Evolutionary conservation across 495 filamentous ascomycete genomes (phyloP), one percentile per base, ranked within the genome.

Genomic region (Aspergillus funiculosus): DNA sequence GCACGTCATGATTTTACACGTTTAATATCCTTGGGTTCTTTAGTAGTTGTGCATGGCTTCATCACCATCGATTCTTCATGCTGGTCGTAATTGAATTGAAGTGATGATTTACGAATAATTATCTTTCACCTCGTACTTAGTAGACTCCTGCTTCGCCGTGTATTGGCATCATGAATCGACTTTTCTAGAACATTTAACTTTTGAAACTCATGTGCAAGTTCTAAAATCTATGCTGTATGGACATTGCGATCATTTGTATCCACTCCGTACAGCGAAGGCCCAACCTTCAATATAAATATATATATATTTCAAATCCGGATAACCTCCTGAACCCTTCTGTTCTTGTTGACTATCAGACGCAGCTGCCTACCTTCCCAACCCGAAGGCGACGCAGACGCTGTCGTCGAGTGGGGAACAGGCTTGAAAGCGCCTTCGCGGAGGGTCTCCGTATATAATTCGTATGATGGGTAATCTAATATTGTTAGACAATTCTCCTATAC

Each of bases 391-490:
- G 43, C 28, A 0, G 28, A 28, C n/a, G 56, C 49, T 1, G 53
- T 34, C 2, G 24, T 50, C 18, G 36, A 46, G 32, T 31, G 54
- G 4, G 31, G 50, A 21, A 40, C 38, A 1, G 64, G 64, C 34
- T 60, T 62, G 54, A 89, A 84, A 5, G 79, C 68, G 5, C 87
- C 87, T 9, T 62, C 46, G 43, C 86, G 76, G 46, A 94, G 57
- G 8, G 67, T 72, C 19, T 85, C 78, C n/a, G 77, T 78, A 64
- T 79, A 91, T 11, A 94, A 72, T 60, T 94, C 79, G 53, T 81
- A 82, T 8, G 78, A 76, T 7, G 80, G 79, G 53, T 81, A 83
- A 60, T 83, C 77, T 80, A 48, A n/a, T n/a, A n/a, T n/a, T 8
- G 18, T 19, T 19, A 28, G 27, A 18, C 19, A 13, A 24, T 8